Base-by-base conservation (phyloP, 176 grass and related monocot genomes). In the Avena eriantha region DNA sequence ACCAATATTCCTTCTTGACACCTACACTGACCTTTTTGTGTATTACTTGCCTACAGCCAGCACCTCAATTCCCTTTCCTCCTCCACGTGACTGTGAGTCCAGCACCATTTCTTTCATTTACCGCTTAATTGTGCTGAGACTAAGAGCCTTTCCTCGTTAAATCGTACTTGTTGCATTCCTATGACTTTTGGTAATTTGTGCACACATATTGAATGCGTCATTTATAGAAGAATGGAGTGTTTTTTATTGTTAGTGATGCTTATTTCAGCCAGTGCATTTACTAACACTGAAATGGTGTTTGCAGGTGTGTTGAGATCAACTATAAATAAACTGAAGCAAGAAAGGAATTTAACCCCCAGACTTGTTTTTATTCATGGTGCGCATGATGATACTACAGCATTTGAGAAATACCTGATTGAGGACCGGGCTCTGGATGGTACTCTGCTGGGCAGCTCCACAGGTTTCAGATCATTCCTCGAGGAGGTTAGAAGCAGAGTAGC, bases 1-100 rank as follows among this genome's bases (percentile, higher is more conserved):
- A 55, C 93, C 93, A 24, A 98, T 98, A 84, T 98, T 91, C 78
- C 88, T 96, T 87, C 90, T 98, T 58, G 96, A 98, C 77, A 90
- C 93, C 58, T 98, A 96, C 76, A 96, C 85, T 47, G 83, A 93
- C 73, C 76, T 98, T 41, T 87, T 98, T 39, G 90, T 96, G 14
- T 98, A 96, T 88, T 98, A 98, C 61, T 88, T 82, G 22, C 87
- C 93, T 69, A 90, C 92, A 73, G 76, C 92, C 35, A 89, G 95
- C 63, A 77, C 75, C 17, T 83, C 89, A 53, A 80, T 98, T 73
- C 86, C 96, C 48, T 98, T 96, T 60, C 96, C 96, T 67, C 96
- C 93, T 33, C 96, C 93, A 10, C 96, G 88, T 56, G 82, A 96
- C 50, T 94, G 96, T 98, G 85, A 93, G 93, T 78, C 47, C 39